Base-by-base conservation (phyloP, 345 rosid species). In the Hibiscus tridactylites region DNA sequence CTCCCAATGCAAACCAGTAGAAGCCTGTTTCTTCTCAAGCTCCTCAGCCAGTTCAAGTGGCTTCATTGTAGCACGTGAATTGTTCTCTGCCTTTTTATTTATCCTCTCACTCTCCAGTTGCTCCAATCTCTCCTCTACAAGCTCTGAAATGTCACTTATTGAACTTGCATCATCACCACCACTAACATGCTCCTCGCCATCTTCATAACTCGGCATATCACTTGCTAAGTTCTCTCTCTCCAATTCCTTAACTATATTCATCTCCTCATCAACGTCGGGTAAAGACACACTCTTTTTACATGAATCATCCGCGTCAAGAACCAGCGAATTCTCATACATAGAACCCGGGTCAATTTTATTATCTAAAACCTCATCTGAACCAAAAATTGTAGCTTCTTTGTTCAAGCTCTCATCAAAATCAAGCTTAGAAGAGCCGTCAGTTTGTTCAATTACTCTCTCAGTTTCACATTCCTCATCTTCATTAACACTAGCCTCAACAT, bases 11-110 rank as follows among this genome's bases (percentile, higher is more conserved):
- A 95, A 85, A 72, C 93, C 97, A 68, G 94, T 92, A 77, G 83
- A 95, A 52, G 97, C 99, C 78, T 89, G 95, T 75, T 84, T 92
- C 85, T 85, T 95, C 84, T 95, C 99, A 58, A 85, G 85, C 79
- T 89, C 97, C 81, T 95, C 99, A 39, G 99, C 99, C 83, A 92
- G 77, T 73, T 88, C 96, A 84, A 95, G 91, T 19, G 94, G 97
- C 81, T 87, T 94, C 81, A 82, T 68, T 59, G 80, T 65, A 61
- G 91, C 57, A 68, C 62, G 75, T 0, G 74, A 72, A 47, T 84
- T 85, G 75, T 80, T 77, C 78, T 84, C 91, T 7, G 80, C 83
- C 71, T 80, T 86, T 78, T 84, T 87, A 75, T 71, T 86, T n/a
- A 78, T 80, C 65, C 81, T 83, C 85, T 85, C 86, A 58, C 81